Percentiles rank a stretch among this genome's conserved stretches.
Evolutionary conservation across 2,329 filamentous ascomycete species (phyloP).

Genomic region (Scedosporium boydii): DNA sequence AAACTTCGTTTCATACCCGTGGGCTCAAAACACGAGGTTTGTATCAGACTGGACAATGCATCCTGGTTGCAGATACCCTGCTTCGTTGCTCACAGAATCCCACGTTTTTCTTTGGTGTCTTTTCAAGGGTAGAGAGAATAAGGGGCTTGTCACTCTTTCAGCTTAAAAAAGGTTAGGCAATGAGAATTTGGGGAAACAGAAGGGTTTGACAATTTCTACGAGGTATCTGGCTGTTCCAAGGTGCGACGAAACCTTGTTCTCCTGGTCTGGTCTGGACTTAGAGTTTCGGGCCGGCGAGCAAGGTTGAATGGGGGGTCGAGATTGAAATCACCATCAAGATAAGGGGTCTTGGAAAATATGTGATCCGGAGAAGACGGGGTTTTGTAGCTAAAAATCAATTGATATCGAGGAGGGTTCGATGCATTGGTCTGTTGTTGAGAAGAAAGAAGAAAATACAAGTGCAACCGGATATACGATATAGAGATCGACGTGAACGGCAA

Average conservation of each 20-base stretch:
- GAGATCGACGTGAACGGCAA: neutral
- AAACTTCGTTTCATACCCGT: too few species aligned
- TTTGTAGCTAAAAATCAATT: neutral
- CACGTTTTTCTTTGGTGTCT: neutral
- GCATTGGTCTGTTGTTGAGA: neutral
- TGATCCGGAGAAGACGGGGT: neutral
- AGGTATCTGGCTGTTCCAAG: neutral
- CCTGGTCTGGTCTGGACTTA: slow-evolving; percentile 1
- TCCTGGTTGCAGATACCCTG: neutral
- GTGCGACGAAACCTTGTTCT: slow-evolving; percentile 1
- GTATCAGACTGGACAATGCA: neutral
- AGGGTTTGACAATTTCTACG: neutral
- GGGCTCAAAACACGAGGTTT: neutral
- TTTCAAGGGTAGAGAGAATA: too few species aligned
- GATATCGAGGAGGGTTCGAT: neutral
- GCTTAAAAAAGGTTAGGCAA: neutral
- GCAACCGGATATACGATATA: neutral
- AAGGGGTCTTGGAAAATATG: neutral
- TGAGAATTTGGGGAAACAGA: neutral
- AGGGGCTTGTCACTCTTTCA: neutral
- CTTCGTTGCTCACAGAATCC: neutral
- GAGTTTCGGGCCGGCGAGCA: slow-evolving; percentile 1
- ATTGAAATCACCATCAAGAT: neutral
- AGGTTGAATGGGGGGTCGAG: neutral
- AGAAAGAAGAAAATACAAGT: neutral